Evolutionary conservation across 2,329 filamentous ascomycete species (phyloP).

Genomic region (Bipolaris bicolor): DNA sequence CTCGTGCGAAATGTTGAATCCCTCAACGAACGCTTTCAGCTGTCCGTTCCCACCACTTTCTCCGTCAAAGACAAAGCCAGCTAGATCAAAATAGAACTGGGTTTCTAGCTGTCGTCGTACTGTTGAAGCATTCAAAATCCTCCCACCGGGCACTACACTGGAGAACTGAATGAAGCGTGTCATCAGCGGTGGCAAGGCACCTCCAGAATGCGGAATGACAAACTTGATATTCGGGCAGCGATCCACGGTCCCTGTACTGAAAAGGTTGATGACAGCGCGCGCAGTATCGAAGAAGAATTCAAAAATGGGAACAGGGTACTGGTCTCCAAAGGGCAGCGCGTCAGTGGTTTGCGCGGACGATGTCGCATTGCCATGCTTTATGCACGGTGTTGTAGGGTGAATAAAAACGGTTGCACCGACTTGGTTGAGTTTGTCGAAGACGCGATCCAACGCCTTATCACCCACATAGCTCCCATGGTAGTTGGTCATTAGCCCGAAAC

Average conservation of each 20-base stretch:
- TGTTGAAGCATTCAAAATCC: slow-evolving; percentile 30
- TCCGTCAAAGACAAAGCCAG: slow-evolving; percentile 56
- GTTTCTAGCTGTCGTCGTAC: slow-evolving; percentile 42
- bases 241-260: slow-evolving; percentile 55
- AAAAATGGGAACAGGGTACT: slow-evolving; percentile 54
- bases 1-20: slow-evolving; percentile 46
- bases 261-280: slow-evolving; percentile 56
- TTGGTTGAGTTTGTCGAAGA: slow-evolving; percentile 58
- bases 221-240: slow-evolving; percentile 56
- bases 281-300: slow-evolving; percentile 63
- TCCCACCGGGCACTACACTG: slow-evolving; percentile 47
- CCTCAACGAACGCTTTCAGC: slow-evolving; percentile 56
- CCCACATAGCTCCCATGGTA: slow-evolving; percentile 61
- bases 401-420: slow-evolving; percentile 59
- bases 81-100: slow-evolving; percentile 61
- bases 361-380: slow-evolving; percentile 20
- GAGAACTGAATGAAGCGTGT: slow-evolving; percentile 53
- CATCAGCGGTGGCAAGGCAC: slow-evolving; percentile 54
- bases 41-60: slow-evolving; percentile 50
- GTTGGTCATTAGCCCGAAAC: slow-evolving; percentile 61
- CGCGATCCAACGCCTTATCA: slow-evolving; percentile 51
- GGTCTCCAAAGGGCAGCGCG: slow-evolving; percentile 47
- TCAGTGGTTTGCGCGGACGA: slow-evolving; percentile 18
- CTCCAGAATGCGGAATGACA: slow-evolving; percentile 58
- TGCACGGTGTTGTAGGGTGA: slow-evolving; percentile 60